Base-by-base conservation (phyloP, 768 basidiomycete genomes). In the Suillus subaureus region DNA sequence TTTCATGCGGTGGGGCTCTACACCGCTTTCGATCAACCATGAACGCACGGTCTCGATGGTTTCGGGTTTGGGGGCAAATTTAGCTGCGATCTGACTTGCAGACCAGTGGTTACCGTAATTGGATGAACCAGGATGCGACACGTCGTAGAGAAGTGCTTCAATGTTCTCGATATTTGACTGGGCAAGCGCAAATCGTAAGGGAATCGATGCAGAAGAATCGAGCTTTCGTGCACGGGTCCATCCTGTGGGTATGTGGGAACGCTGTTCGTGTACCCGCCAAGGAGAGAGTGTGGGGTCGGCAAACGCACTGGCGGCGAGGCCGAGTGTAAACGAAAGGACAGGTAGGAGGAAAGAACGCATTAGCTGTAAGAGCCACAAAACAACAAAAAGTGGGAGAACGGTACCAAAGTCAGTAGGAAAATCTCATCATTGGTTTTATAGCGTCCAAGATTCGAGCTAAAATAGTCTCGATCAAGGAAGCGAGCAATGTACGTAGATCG, bases 81-180 rank as follows among this genome's bases (percentile, higher is more conserved):
- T 76, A n/a, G 79, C 72, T 26, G 78, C 79, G 58, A 85, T 72
- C 33, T 76, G 66, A 26, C 67, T 69, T 1, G 83, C 71, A 1
- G 79, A 73, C 81, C 82, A 83, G 63, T 85, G 84, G 39, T 80
- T 75, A 1, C 83, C 84, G 55, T 83, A 85, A 62, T 71, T 77
- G 18, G 76, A 71, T 9, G 84, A 85, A 18, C 72, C 67, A 7
- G 84, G 84, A 63, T 82, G 79, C 0, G 84, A 78, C 15, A 85
- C 77, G 3, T 80, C 75, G 66, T 80, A 72, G 47, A 85, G 79
- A 55, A 76, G 70, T 61, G 79, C 77, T 26, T 83, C 81, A 16
- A 85, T 66, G 42, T 73, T 57, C 61, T 80, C 70, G 8, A 82
- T 63, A 66, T 85, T 83, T 51, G 70, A 71, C 69, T 85, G 84